Base-by-base conservation (phyloP, 2,329 filamentous ascomycete species). In the Penicillium decumbens region DNA sequence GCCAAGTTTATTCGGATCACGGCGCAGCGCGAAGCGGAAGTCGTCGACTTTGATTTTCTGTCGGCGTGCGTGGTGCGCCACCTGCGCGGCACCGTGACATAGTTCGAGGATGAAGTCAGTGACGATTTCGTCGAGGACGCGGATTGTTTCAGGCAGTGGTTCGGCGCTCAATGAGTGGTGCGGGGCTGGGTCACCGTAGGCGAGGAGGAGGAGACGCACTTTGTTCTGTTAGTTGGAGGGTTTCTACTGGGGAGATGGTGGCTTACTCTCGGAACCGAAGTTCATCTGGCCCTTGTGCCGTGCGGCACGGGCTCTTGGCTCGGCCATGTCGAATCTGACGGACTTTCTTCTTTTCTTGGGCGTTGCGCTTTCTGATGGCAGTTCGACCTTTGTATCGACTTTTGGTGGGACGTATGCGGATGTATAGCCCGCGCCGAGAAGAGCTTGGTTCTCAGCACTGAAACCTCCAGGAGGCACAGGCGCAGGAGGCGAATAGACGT, bases 11-110 rank as follows among this genome's bases (percentile, higher is more conserved):
- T 81, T 77, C 7, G 88, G 85, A 64, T 97, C 95, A 56, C 87
- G 83, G 28, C 93, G 82, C 60, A 97, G 82, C 33, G 90, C 89
- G 72, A 95, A 98, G 65, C 95, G 90, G 74, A 98, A 95, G 72
- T 98, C 93, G 65, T 96, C 92, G 64, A 95, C 88, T 71, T 98
- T 98, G 73, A 98, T 90, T 74, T 98, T 98, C 64, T 95, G 89
- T 1, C 93, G 87, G 0, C 90, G 87, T 2, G 88, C 84, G 71
- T 95, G 89, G 68, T 88, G 84, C 0, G 93, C 93, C 45, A 86
- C 85, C 39, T 88, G 83, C 4, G 90, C 89, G 3, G 93, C 92
- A 66, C 89, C 86, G 75, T 95, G 93, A 72, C 88, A 92, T 47
- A 93, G 85, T 69, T 93, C 89, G 67, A 95, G 89, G 68, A 97